These are phyloP conservation scores for Fusarium sp. DNA, from an alignment of 2,329 filamentous ascomycete genomes.

Conservation along the genomic window DNA sequence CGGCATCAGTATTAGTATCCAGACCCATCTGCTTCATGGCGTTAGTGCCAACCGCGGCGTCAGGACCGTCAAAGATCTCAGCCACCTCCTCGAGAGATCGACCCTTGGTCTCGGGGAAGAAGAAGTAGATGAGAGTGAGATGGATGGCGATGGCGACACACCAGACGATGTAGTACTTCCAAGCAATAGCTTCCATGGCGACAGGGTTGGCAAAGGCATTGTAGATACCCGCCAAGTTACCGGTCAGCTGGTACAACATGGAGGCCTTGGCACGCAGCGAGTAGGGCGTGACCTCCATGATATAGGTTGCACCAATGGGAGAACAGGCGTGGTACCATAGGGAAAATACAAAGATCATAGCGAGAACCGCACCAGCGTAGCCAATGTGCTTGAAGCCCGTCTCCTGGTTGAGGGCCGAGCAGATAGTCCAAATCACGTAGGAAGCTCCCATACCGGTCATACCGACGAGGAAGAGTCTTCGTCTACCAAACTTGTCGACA, in stretches of 20 bases:
- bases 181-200: slow-evolving; percentile 53
- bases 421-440: slow-evolving; percentile 55
- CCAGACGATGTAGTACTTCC: slow-evolving; percentile 60
- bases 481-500: slow-evolving; percentile 55
- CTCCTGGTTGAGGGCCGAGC: slow-evolving; percentile 51
- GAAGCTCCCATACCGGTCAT: slow-evolving; percentile 51
- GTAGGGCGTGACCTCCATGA: slow-evolving; percentile 57
- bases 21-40: slow-evolving; percentile 35
- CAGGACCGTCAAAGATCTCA: slow-evolving; percentile 39
- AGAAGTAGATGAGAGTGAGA: slow-evolving; percentile 44
- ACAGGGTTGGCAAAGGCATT: slow-evolving; percentile 60
- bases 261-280: slow-evolving; percentile 46
- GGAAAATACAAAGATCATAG: slow-evolving; percentile 46
- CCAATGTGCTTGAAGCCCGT: slow-evolving; percentile 37
- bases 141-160: slow-evolving; percentile 47
- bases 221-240: slow-evolving; percentile 46
- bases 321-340: slow-evolving; percentile 50
- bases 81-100: slow-evolving; percentile 41
- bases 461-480: slow-evolving; percentile 54
- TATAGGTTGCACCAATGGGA: slow-evolving; percentile 57
- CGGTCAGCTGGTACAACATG: slow-evolving; percentile 46
- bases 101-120: slow-evolving; percentile 42
- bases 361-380: slow-evolving; percentile 59
- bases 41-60: slow-evolving; percentile 31
- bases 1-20: slow-evolving; percentile 11